Evolutionary conservation across 805 yeast genomes (phyloP).

Genomic region (Saturnispora silvae): DNA sequence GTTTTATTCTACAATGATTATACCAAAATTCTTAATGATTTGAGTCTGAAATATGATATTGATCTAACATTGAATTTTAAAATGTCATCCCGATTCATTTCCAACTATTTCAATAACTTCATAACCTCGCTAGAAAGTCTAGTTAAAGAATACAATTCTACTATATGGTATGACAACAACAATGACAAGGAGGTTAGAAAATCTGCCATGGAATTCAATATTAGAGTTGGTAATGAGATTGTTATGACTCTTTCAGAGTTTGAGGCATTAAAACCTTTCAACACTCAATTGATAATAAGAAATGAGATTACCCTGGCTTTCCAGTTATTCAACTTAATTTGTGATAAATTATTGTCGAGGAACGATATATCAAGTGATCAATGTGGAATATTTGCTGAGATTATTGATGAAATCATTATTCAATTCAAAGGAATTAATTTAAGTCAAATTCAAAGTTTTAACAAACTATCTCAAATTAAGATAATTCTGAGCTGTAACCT

Average conservation of each 20-base stretch:
- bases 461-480: constrained; percentile 22
- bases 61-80: constrained; percentile 18
- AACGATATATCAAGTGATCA: constrained; percentile 26
- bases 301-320: constrained; percentile 14
- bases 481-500: constrained; percentile 27
- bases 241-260: not conserved
- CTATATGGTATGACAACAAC: constrained; percentile 11
- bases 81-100: constrained; percentile 15
- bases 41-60: constrained; percentile 11
- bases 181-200: constrained; percentile 6
- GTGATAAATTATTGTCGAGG: constrained; percentile 15
- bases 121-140: constrained; percentile 7
- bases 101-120: constrained; percentile 7
- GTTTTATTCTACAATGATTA: constrained; percentile 26
- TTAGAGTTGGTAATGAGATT: constrained; percentile 7
- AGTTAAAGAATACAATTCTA: constrained; percentile 13
- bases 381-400: constrained; percentile 17
- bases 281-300: constrained; percentile 16
- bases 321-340: constrained; percentile 14
- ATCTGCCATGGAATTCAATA: constrained; percentile 10
- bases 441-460: constrained; percentile 17
- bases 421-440: constrained; percentile 8
- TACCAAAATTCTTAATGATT: constrained; percentile 17
- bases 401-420: constrained; percentile 7
- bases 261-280: constrained; percentile 10